Conservation (phyloP, 306 rosid species). For the Coriaria nepalensis region DNA sequence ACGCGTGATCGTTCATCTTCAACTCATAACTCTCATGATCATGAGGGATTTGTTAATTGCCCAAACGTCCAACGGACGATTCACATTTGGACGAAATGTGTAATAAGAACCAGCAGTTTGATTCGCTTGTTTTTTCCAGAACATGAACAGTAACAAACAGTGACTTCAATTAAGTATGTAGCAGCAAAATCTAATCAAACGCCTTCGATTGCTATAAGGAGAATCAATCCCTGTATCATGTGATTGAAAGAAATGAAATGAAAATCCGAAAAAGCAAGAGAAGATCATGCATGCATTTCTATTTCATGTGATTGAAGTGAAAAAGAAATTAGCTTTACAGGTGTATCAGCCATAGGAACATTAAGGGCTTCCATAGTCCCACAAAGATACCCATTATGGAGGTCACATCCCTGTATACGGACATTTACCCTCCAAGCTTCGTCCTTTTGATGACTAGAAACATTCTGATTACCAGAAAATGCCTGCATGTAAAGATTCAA, state of each 20-base stretch:
- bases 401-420: conserved; percentile 87
- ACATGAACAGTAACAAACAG: no score
- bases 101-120: conserved; percentile 3
- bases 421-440: conserved; percentile 99
- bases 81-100: neutral
- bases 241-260: no score
- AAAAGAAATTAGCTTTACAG: no score
- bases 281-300: no score
- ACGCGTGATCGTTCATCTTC: conserved; percentile 13
- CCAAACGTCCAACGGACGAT: conserved; percentile 4
- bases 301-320: no score
- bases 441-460: conserved; percentile 65
- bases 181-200: no score
- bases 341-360: conserved; percentile 96
- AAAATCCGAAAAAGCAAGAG: no score
- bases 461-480: conserved; percentile 88
- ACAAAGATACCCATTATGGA: conserved; percentile 86
- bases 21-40: conserved; percentile 10
- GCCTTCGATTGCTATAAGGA: no score
- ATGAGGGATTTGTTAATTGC: conserved; percentile 7
- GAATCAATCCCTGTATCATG: no score
- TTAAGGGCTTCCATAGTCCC: conserved; percentile 98
- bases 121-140: no score
- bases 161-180: no score
- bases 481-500: no score